Conservation (phyloP, 371 early-diverging fungal genomes). For the Mortierella sp. region DNA sequence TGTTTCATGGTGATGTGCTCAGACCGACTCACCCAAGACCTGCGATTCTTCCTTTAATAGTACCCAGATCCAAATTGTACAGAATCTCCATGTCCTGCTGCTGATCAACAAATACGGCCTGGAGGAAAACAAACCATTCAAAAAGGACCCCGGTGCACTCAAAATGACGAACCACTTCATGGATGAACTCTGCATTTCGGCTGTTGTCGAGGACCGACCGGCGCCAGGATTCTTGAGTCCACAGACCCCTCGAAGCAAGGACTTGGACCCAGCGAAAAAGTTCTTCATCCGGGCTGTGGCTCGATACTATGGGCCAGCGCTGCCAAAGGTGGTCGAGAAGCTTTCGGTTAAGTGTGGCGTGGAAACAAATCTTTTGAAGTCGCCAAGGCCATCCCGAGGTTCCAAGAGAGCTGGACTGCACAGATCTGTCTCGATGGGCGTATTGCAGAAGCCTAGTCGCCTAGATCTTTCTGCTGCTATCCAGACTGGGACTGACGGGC, state of each 20-base stretch:
- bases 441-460: constrained; percentile 40
- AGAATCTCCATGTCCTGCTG: constrained; percentile 47
- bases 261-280: constrained; percentile 52
- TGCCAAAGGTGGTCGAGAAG: constrained; percentile 41
- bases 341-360: constrained; percentile 50
- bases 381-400: constrained; percentile 31
- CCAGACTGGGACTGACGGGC: constrained; percentile 3
- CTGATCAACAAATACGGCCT: constrained; percentile 45
- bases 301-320: constrained; percentile 35
- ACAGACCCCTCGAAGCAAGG: constrained; percentile 45
- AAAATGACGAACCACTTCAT: constrained; percentile 35
- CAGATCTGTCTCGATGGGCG: constrained; percentile 41
- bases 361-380: constrained; percentile 35
- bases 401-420: constrained; percentile 30
- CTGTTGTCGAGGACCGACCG: constrained; percentile 36
- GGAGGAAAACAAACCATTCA: constrained; percentile 53
- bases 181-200: constrained; percentile 48
- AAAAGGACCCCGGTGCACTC: constrained; percentile 48
- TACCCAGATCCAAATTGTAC: constrained; percentile 53
- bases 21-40: neutral
- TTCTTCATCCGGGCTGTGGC: constrained; percentile 43
- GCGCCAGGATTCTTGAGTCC: constrained; percentile 41
- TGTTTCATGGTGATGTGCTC: neutral
- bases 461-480: constrained; percentile 21
- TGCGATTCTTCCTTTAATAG: constrained; percentile 1